Base-by-base conservation (phyloP, 179 eudicot species). In the Kewa caespitosa region DNA sequence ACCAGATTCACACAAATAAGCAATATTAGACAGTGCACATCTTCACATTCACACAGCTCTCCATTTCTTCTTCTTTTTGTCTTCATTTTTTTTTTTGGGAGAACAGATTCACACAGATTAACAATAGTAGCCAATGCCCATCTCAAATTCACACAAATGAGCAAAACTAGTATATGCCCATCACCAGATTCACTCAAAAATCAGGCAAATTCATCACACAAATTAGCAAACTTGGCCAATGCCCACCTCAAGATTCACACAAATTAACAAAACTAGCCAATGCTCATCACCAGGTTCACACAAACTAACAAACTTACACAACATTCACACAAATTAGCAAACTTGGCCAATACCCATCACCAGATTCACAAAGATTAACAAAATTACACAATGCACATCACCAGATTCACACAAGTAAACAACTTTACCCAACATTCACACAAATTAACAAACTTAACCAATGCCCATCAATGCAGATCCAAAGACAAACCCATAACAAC, bases 351-450 rank as follows among this genome's bases (percentile, higher is more conserved):
- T 37, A 2, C 57, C 50, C n/a, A 63, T 52, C 25, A 68, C 27
- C 23, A 72, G 0, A 65, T 72, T 27, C 54, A 64, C 36, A 63
- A 33, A 64, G 66, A n/a, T n/a, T n/a, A n/a, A n/a, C n/a, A n/a
- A n/a, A n/a, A n/a, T n/a, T n/a, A n/a, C n/a, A 7, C 76, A 78
- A 61, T 61, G 20, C 75, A 59, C 70, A 77, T 68, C 31, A 68
- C 27, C 23, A 72, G 0, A 65, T 72, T 27, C 54, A 64, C 36
- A 63, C 42, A 64, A 73, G n/a, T n/a, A n/a, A n/a, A n/a, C n/a
- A n/a, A n/a, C n/a, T n/a, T n/a, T n/a, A n/a, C n/a, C n/a, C n/a
- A n/a, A n/a, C n/a, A 73, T 25, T 61, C 67, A 74, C 28, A 62
- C 41, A 48, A 66, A 70, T 38, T 6, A 33, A 43, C 30, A 76